Evolutionary conservation across 257 asterid genomes (phyloP), one percentile per base, ranked within the genome.

Genomic region (Solanum bulbocastanum): DNA sequence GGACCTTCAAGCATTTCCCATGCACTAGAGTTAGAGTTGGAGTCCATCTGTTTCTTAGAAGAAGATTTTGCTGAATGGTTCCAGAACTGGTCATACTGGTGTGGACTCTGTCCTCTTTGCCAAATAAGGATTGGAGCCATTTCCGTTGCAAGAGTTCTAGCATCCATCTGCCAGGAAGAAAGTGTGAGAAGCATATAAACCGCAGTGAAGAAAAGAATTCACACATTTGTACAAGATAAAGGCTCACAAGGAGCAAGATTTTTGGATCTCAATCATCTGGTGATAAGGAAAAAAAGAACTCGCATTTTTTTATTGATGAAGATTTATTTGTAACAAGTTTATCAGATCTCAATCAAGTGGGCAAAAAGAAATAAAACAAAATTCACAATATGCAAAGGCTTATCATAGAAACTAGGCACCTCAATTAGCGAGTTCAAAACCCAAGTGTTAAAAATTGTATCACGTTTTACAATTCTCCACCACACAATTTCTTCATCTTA

Each of bases 51-150:
- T 46, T 88, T 87, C 83, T 89, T 90, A 79, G 93, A 90, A 87
- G 90, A 92, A 87, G 87, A 79, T 85, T 92, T 93, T 87, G 92
- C 78, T 68, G 94, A 90, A 20, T 90, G 87, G 87, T 89, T 90
- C 96, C 98, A 94, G 78, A 89, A 91, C 91, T 93, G 96, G 89
- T 90, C 88, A 87, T 93, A 93, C 87, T 90, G 90, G 88, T 94
- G 94, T 10, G 98, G 95, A 71, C 93, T 91, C 87, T 88, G 94
- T 68, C 95, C 98, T 89, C 93, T 89, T 84, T 91, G 95, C 99
- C 99, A 96, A 94, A 95, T 93, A 72, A 96, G 90, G 89, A 96
- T 88, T 33, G 99, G 95, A 88, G 98, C 96, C 93, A 96, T 90
- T 92, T 96, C 99, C 91, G 92, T 88, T 62, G 99, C 96, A 87